These are phyloP conservation scores for Ensete ventricosum DNA, from an alignment of 176 grass and related monocot genomes.

Conservation along the genomic window DNA sequence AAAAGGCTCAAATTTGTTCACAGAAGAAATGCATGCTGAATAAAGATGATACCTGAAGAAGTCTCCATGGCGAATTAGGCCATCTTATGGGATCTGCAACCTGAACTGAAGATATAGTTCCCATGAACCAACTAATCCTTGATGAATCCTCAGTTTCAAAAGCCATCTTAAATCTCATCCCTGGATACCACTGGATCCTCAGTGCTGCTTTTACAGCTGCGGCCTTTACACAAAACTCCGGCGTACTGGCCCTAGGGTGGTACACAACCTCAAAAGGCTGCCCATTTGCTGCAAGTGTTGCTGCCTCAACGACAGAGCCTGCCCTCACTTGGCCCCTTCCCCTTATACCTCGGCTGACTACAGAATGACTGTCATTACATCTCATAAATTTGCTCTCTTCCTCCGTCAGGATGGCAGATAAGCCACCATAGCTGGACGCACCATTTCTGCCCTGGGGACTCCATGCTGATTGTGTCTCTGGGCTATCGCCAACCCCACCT, in stretches of 20 bases:
- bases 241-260: slow-evolving; percentile 61
- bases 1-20: background rate
- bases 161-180: slow-evolving; percentile 88
- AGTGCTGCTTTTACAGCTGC: slow-evolving; percentile 34
- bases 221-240: slow-evolving; percentile 59
- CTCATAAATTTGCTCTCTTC: slow-evolving; percentile 27
- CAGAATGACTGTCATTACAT: background rate
- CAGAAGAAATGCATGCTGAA: background rate
- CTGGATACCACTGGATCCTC: slow-evolving; percentile 48
- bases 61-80: slow-evolving; percentile 72
- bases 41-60: slow-evolving; percentile 51
- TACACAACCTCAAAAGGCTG: slow-evolving; percentile 66
- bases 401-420: slow-evolving; percentile 29
- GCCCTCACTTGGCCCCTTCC: slow-evolving; percentile 35
- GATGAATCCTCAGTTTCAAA: slow-evolving; percentile 89
- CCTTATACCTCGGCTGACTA: slow-evolving; percentile 5
- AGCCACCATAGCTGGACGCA: slow-evolving; percentile 6
- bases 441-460: background rate
- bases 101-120: slow-evolving; percentile 48
- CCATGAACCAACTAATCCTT: slow-evolving; percentile 98
- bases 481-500: slow-evolving; percentile 19
- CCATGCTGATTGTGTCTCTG: slow-evolving; percentile 16
- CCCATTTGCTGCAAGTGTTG: slow-evolving; percentile 39
- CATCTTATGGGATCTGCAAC: slow-evolving; percentile 45
- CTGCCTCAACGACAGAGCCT: slow-evolving; percentile 48